Conservation (phyloP, 164 flowering plant species). For the Hamamelis virginiana region DNA sequence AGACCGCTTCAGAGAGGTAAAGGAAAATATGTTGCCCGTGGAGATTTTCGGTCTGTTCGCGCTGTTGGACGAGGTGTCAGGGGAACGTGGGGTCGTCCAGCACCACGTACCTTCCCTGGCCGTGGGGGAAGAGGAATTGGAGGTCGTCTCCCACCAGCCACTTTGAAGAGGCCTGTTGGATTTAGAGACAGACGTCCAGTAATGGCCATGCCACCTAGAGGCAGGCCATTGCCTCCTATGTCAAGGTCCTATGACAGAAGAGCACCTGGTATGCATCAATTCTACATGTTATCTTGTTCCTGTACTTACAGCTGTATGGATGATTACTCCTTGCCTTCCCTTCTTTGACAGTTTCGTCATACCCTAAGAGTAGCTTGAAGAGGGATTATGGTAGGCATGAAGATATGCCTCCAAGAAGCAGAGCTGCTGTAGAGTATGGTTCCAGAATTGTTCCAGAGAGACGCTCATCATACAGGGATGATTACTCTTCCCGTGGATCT, state of each 20-base stretch:
- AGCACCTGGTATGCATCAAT: slow-evolving; percentile 57
- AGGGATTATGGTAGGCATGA: slow-evolving; percentile 76
- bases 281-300: neutral
- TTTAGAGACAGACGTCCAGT: slow-evolving; percentile 66
- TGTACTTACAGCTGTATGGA: neutral
- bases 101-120: slow-evolving; percentile 41
- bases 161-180: slow-evolving; percentile 52
- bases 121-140: slow-evolving; percentile 48
- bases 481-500: slow-evolving; percentile 67
- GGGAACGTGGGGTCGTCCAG: slow-evolving; percentile 63
- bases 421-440: slow-evolving; percentile 65
- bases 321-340: neutral
- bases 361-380: slow-evolving; percentile 74
- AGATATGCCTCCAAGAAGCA: slow-evolving; percentile 74
- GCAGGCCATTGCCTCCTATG: slow-evolving; percentile 67
- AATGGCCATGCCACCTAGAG: slow-evolving; percentile 57
- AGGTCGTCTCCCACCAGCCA: slow-evolving; percentile 40
- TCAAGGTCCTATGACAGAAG: slow-evolving; percentile 76
- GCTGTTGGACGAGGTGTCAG: slow-evolving; percentile 38
- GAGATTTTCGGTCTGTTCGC: slow-evolving; percentile 44
- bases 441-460: slow-evolving; percentile 64
- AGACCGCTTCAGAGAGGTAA: slow-evolving; percentile 84
- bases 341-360: slow-evolving; percentile 55
- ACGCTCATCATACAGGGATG: slow-evolving; percentile 67
- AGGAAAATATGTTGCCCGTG: slow-evolving; percentile 58